Conservation (phyloP, 1,139 yeast species). For the Sugiyamaella castrensis region DNA sequence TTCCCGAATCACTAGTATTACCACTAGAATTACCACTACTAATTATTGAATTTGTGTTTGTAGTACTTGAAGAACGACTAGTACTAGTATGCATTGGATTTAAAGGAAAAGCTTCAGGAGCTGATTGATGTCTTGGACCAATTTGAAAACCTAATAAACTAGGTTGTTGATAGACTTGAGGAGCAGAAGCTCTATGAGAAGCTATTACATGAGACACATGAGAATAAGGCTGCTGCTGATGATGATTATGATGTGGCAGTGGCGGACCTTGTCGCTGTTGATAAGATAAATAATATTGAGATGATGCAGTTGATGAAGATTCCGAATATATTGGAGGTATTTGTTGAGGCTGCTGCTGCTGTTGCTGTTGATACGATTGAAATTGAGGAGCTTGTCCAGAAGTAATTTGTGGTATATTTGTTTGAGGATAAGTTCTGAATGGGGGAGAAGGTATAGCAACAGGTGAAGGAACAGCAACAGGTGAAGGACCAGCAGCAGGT, state of each 20-base stretch:
- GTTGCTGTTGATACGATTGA: constrained; percentile 12
- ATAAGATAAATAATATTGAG: not conserved
- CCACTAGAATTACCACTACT: not conserved
- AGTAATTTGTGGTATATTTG: not conserved
- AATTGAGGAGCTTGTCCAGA: constrained; percentile 6
- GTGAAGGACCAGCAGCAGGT: not conserved
- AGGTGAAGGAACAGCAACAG: not conserved
- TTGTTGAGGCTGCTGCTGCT: not conserved
- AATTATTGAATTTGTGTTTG: not conserved
- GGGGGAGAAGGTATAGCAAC: constrained; percentile 8
- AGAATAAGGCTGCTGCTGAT: not conserved
- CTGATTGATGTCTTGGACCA: constrained; percentile 24
- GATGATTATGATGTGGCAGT: constrained; percentile 12
- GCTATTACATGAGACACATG: not conserved
- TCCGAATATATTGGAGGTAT: constrained; percentile 8
- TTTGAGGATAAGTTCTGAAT: not conserved
- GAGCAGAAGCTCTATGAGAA: constrained; percentile 11
- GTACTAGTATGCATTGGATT: constrained; percentile 8
- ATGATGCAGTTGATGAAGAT: constrained; percentile 7
- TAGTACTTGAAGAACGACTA: not conserved
- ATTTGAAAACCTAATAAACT: not conserved
- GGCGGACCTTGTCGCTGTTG: not conserved
- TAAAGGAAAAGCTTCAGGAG: constrained; percentile 21
- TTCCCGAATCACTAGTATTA: not conserved
- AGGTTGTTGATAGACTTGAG: constrained; percentile 8